Conservation (phyloP, 2,329 filamentous ascomycete species). For the Fusarium euwallaceae region DNA sequence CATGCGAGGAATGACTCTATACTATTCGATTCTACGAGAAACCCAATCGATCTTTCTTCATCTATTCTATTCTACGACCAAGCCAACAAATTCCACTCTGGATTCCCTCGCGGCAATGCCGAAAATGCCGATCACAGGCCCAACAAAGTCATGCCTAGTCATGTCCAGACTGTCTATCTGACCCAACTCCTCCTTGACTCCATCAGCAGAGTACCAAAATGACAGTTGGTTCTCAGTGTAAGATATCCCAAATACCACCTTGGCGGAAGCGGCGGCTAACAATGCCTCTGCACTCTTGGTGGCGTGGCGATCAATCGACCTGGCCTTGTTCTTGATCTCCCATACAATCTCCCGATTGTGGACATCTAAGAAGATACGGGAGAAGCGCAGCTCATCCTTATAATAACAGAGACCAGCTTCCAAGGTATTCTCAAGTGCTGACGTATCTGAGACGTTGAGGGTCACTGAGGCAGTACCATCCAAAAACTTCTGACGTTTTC, state of each 20-base stretch:
- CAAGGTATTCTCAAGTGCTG: not conserved
- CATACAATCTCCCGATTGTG: not conserved
- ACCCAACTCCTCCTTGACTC: not conserved
- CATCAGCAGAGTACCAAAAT: not conserved
- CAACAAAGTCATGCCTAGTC: not conserved
- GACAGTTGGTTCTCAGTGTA: not conserved
- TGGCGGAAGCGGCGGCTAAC: not conserved
- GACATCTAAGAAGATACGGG: not conserved
- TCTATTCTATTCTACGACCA: not conserved
- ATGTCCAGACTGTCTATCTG: not conserved
- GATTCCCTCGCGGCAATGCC: not conserved
- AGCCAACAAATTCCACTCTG: not conserved
- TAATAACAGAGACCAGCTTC: not conserved
- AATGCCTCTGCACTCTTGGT: not conserved
- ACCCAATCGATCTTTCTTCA: not conserved
- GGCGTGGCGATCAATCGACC: not conserved
- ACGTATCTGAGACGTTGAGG: not conserved
- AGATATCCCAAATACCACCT: not conserved
- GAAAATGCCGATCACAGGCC: not conserved
- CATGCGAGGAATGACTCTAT: not conserved
- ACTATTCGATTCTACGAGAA: not conserved
- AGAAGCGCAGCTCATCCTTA: not conserved
- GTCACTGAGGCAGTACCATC: not conserved
- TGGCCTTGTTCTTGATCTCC: not conserved
- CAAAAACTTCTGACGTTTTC: not conserved